Evolutionary conservation across 176 grass and related monocot genomes (phyloP), one percentile per base, ranked within the genome.

Genomic region (Paspalum vaginatum): DNA sequence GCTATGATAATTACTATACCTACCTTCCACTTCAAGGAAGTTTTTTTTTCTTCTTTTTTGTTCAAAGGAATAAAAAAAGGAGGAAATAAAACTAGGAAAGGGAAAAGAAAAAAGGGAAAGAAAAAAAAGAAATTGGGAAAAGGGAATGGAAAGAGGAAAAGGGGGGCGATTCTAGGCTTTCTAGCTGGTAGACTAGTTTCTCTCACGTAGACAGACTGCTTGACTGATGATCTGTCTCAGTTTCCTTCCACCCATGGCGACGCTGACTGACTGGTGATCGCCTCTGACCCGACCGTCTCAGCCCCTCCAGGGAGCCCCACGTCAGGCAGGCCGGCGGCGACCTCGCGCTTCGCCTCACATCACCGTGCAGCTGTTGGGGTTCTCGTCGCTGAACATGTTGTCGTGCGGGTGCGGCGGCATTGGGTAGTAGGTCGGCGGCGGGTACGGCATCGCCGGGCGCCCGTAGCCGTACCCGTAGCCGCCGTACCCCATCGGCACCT

Each of bases 371-470:
- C 91, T 93, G 75, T 81, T 83, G 27, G 88, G 81, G 37, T 90
- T 90, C 72, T 93, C 91, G 77, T 93, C 91, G 53, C 91, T 93
- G 85, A 90, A 93, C 54, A 85, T 80, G 80, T 90, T 83, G 73
- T 90, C 51, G 0, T 88, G 79, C 8, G 77, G 82, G 21, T 87
- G 90, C 32, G 32, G 80, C 57, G 76, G 86, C 83, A 85, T 71
- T 0, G 65, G 70, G 24, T 5, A 24, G 68, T 61, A 27, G 80
- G 85, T 78, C 22, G 87, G 7, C 86, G 79, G 62, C 11, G 87
- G 74, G 32, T 32, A 32, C 32, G 32, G 32, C 68, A 86, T 83
- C 20, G 84, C 46, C 57, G 90, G 89, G 4, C 87, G 87, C 1
- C 76, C 81, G n/a, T 95, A 32, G 2, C 32, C 32, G 32, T 32